Evolutionary conservation across 2,329 filamentous ascomycete species (phyloP), one percentile per base, ranked within the genome.

Genomic region (Colletotrichum cordylinicola): DNA sequence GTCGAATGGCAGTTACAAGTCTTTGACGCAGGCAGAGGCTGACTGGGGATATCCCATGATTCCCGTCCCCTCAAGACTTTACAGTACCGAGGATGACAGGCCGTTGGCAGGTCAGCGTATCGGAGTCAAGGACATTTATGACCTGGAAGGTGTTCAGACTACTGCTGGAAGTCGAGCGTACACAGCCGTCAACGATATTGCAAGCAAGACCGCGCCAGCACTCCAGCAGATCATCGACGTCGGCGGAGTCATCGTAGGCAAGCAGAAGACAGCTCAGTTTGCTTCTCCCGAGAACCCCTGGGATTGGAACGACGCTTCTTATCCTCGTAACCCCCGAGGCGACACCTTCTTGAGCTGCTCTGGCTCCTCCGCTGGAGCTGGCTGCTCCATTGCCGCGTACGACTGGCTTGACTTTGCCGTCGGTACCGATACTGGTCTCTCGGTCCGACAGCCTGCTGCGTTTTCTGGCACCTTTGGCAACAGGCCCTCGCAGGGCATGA

Each of bases 111-210:
- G 86, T 18, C 72, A 82, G 18, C 84, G 86, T 6, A 71, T 86
- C 6, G 79, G 84, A 27, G 75, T 87, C 13, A 80, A 82, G 21
- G 85, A 87, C 43, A 77, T 80, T 5, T 77, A 82, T 39, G 79
- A 82, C 4, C 72, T 87, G 0, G 77, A 80, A n/a, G 92, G 92
- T 2, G 81, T 92, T 0, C 86, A 86, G 15, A 92, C 90, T 0
- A 87, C 29, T 87, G 2, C 85, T 89, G 37, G 92, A 92, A 0
- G 93, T 91, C 70, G 85, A 90, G 37, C 89, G 91, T 2, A 94
- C 89, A 86, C 88, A 87, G 27, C 83, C 88, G 82, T 93, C 4
- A 90, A 91, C 70, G 83, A 85, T 2, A 79, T 86, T 4, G 83
- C 86, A 0, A 86, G 82, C 3, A 80, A 79, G 4, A 92, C 90